A percentile compares a stretch with the other conserved stretches of the same genome.
These are phyloP conservation scores for Pichia insulana DNA, from an alignment of 805 yeast genomes.

Conservation along the genomic window DNA sequence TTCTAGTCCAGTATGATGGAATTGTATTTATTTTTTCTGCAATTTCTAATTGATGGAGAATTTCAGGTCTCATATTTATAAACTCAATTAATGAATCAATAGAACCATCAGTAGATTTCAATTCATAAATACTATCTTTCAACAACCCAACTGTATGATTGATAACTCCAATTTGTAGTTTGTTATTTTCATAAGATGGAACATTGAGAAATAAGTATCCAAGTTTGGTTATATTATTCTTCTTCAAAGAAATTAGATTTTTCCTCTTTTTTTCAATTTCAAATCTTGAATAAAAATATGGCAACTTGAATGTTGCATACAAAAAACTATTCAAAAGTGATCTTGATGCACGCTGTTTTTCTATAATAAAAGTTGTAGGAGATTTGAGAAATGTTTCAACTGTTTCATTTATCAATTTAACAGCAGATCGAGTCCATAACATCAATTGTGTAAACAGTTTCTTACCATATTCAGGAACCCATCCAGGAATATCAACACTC, in stretches of 20 bases:
- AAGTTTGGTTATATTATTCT: conserved; percentile 26
- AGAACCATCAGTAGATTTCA: not conserved
- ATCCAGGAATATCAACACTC: conserved; percentile 3
- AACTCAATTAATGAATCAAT: conserved; percentile 2
- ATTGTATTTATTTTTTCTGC: not conserved
- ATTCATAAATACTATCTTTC: not conserved
- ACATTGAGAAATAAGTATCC: conserved; percentile 30
- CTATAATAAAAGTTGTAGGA: conserved; percentile 22
- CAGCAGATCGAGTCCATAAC: not conserved
- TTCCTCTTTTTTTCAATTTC: conserved; percentile 22
- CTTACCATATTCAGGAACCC: conserved; percentile 16
- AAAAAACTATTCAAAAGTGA: conserved; percentile 17
- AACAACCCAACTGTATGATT: conserved; percentile 5
- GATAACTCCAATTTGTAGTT: not conserved
- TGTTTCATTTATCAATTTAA: conserved; percentile 11
- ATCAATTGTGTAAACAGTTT: not conserved
- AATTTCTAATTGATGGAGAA: not conserved
- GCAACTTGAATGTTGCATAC: conserved; percentile 28
- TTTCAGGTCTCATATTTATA: not conserved
- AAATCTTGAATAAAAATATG: conserved; percentile 27
- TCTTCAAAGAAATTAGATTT: conserved; percentile 17
- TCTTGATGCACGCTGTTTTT: conserved; percentile 14
- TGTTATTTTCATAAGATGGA: conserved; percentile 20
- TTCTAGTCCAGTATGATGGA: conserved; percentile 11
- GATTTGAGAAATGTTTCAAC: conserved; percentile 13